Base-by-base conservation (phyloP, 306 rosid genomes). In the Boehmeria nivea region DNA sequence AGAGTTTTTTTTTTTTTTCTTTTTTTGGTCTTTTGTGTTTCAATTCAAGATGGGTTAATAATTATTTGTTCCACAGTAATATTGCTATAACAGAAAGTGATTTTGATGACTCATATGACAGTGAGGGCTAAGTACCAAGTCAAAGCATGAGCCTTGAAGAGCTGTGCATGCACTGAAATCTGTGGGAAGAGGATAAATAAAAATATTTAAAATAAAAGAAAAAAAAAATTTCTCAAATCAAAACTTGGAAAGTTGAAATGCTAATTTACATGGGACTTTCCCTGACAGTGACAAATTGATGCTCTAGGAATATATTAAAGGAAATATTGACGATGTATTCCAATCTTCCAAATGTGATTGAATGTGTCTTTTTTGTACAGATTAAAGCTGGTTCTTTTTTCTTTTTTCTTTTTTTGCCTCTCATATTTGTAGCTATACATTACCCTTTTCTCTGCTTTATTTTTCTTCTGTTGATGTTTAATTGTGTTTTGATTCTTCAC, bases 211-310 rank as follows among this genome's bases (percentile, higher is more conserved):
- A 8, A 22, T 8, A 20, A 12, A 48, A 9, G 12, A 24, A 37
- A 50, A 65, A 54, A n/a, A n/a, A n/a, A n/a, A n/a, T n/a, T n/a
- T n/a, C n/a, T 51, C 2, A 28, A 28, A 28, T 13, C 3, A n/a
- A n/a, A 51, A 4, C 21, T 34, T 42, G 43, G 72, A 75, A 80
- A 81, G 79, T 71, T 62, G 76, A 70, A 78, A 78, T 61, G 66
- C 51, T 63, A 47, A 77, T 68, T 75, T 78, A 60, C 82, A 76
- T 63, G 80, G 70, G 65, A 75, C 83, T 83, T 80, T 80, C 78
- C 55, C 44, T 76, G 82, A 81, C 43, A 44, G 59, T 54, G 91
- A 74, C 82, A 71, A n/a, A 47, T 39, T 60, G 82, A 80, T 71
- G 70, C 82, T 38, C 16, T 12, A 26, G 73, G 86, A 78, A 78